Evolutionary conservation across 306 rosid genomes (phyloP).

Genomic region (Cicer yamashitae): DNA sequence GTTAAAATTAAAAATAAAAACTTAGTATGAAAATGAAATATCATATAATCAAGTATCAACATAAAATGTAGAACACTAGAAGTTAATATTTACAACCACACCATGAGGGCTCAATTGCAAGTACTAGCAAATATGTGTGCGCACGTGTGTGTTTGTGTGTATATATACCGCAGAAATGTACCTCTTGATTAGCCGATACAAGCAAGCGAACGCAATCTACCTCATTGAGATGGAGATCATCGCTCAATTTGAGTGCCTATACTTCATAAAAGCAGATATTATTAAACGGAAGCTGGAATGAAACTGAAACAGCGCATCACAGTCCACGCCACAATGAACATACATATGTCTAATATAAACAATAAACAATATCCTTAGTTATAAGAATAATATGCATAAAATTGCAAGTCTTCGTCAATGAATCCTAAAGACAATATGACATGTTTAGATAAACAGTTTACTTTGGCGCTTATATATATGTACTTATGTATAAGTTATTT

Average conservation of each 20-base stretch:
- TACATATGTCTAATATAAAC: constrained; percentile 33
- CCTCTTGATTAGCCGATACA: constrained; percentile 90
- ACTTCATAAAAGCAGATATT: constrained; percentile 44
- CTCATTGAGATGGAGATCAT: constrained; percentile 92
- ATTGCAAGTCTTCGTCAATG: constrained; percentile 15
- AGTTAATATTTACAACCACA: not conserved
- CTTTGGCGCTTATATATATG: too few species aligned
- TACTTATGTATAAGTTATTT: too few species aligned
- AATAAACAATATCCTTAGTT: constrained; percentile 4
- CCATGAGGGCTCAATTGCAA: not conserved
- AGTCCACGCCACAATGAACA: constrained; percentile 15
- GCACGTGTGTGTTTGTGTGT: not conserved
- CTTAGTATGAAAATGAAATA: not conserved
- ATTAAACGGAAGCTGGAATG: constrained; percentile 26
- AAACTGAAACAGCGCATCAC: constrained; percentile 5
- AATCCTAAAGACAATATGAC: not conserved
- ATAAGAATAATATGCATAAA: constrained; percentile 12
- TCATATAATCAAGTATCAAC: constrained; percentile 24
- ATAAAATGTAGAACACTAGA: not conserved
- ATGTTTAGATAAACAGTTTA: too few species aligned
- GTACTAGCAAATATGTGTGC: not conserved
- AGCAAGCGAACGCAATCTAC: constrained; percentile 85
- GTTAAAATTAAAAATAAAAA: not conserved
- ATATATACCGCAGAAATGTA: constrained; percentile 44
- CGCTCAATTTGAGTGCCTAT: constrained; percentile 89